Conservation (phyloP, 2,329 filamentous ascomycete species). For the Leptodontidium sp. region DNA sequence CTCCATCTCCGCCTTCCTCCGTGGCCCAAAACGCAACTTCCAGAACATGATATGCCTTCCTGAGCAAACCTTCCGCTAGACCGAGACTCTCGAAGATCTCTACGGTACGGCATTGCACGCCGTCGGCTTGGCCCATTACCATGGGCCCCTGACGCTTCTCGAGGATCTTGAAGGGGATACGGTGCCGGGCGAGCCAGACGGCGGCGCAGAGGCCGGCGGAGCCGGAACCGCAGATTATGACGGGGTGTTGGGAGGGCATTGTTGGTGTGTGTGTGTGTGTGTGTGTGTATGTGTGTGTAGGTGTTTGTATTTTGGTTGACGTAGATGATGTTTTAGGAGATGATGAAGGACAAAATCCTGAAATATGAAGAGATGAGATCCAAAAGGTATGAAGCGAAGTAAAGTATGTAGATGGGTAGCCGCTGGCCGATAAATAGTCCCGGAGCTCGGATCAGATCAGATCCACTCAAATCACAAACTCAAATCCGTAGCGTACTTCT, state of each 20-base stretch:
- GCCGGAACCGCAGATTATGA: constrained; percentile 68
- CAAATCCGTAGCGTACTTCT: too few relatives aligned
- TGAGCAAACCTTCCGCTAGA: constrained; percentile 66
- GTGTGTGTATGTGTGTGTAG: too few relatives aligned
- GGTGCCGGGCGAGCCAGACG: constrained; percentile 65
- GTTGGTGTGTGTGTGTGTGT: too few relatives aligned
- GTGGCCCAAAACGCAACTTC: constrained; percentile 70
- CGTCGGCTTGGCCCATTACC: constrained; percentile 68
- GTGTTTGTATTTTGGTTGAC: too few relatives aligned
- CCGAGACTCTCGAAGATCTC: constrained; percentile 67
- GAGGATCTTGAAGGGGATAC: constrained; percentile 63
- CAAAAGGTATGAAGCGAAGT: too few relatives aligned
- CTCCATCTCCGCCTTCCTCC: constrained; percentile 50
- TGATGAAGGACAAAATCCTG: too few relatives aligned
- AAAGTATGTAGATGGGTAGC: too few relatives aligned
- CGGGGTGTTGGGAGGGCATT: constrained; percentile 36
- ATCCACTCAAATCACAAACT: too few relatives aligned
- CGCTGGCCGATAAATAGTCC: too few relatives aligned
- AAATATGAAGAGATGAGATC: too few relatives aligned
- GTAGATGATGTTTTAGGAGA: too few relatives aligned
- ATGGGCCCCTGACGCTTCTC: constrained; percentile 64
- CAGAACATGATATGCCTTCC: constrained; percentile 71
- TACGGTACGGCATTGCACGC: constrained; percentile 66
- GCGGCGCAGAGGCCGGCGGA: constrained; percentile 70
- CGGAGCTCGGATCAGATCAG: too few relatives aligned